Evolutionary conservation across 441 rosid species (phyloP).

Genomic region (Croton setiger): DNA sequence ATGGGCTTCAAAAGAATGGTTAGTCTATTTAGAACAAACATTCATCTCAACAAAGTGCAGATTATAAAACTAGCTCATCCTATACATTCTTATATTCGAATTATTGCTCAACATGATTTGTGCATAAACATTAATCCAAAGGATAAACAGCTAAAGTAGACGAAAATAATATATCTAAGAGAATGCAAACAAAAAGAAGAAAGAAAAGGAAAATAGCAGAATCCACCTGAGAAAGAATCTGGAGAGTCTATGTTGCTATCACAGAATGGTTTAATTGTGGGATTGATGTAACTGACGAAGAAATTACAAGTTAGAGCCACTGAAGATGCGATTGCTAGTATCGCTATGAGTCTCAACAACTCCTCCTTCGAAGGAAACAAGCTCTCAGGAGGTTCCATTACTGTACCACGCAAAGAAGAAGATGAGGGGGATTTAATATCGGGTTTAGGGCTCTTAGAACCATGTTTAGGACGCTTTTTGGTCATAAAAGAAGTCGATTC

Average conservation of each 20-base stretch:
- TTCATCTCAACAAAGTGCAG: not conserved
- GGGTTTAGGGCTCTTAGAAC: slow-evolving; percentile 15
- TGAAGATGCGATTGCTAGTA: slow-evolving; percentile 54
- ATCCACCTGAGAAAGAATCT: slow-evolving; percentile 48
- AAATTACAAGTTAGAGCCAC: slow-evolving; percentile 60
- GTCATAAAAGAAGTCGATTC: slow-evolving; percentile 38
- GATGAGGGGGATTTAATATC: not conserved
- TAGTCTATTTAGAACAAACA: too few relatives aligned
- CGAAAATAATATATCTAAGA: not conserved
- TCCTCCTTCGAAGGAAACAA: slow-evolving; percentile 71
- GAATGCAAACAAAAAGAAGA: not conserved
- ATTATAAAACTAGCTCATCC: not conserved
- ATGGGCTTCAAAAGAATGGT: not conserved
- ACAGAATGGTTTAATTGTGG: slow-evolving; percentile 56
- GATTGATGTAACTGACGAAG: slow-evolving; percentile 31
- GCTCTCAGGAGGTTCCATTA: slow-evolving; percentile 56
- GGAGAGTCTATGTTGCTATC: slow-evolving; percentile 35
- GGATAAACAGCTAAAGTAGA: not conserved
- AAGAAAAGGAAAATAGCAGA: not conserved
- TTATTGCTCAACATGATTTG: not conserved
- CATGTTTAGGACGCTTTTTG: slow-evolving; percentile 46
- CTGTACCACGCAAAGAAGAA: slow-evolving; percentile 23
- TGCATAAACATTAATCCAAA: not conserved
- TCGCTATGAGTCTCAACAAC: slow-evolving; percentile 42
- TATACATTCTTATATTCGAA: not conserved